phyloP scores from a whole-genome alignment of 345 rosid species.

The Eucalyptus leucophloia region DNA sequence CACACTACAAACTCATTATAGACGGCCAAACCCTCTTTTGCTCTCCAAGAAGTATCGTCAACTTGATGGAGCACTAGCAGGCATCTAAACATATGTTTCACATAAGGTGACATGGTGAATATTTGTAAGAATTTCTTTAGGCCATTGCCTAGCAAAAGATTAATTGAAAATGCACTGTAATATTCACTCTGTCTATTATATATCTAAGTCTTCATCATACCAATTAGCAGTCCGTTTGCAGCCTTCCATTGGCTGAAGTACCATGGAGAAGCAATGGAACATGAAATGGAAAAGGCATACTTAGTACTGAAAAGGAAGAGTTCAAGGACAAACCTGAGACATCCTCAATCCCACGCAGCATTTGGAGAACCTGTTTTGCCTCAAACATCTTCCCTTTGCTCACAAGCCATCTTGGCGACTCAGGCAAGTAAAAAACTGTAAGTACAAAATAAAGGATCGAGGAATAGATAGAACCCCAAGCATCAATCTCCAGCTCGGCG shows the following conservation, averaged over 20 bases:
- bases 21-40: neutral
- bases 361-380: constrained; percentile 80
- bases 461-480: constrained; percentile 86
- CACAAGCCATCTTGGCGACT: constrained; percentile 98
- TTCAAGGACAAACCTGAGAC: constrained; percentile 49
- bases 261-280: neutral
- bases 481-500: constrained; percentile 92
- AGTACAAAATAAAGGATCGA: constrained; percentile 55
- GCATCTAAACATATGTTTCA: neutral
- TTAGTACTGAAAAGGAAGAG: neutral
- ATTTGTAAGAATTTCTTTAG: neutral
- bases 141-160: neutral
- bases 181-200: neutral
- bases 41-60: neutral
- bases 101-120: neutral
- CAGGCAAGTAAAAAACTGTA: constrained; percentile 81
- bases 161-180: neutral
- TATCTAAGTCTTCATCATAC: neutral
- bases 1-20: neutral
- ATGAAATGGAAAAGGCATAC: neutral
- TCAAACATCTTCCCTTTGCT: constrained; percentile 92
- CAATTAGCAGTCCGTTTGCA: neutral
- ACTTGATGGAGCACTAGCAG: neutral
- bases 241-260: neutral
- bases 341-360: constrained; percentile 82